These are phyloP conservation scores for Rhodotorula glutinis DNA, from an alignment of 1,284 basidiomycete species.

Conservation along the genomic window DNA sequence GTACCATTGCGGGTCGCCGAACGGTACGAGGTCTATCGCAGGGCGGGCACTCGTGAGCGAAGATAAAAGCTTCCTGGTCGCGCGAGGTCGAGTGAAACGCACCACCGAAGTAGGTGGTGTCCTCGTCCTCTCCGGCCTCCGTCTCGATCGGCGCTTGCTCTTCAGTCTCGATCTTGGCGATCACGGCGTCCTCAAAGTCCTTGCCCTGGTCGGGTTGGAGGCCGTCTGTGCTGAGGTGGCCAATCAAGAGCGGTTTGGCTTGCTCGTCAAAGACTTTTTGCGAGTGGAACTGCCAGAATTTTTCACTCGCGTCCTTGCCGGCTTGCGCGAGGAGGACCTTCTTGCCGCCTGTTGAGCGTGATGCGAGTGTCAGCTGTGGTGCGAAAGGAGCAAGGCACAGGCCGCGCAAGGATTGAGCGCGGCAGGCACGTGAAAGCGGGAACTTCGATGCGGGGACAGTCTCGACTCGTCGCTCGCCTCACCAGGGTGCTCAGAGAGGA, in stretches of 20 bases:
- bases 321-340: constrained; percentile 23
- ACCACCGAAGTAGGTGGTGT: constrained; percentile 38
- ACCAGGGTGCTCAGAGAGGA: constrained; percentile 39
- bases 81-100: neutral
- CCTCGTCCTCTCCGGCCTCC: constrained; percentile 21
- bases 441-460: neutral
- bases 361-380: neutral
- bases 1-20: constrained; percentile 45
- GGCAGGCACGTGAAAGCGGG: neutral
- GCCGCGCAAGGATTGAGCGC: neutral
- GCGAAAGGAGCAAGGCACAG: neutral
- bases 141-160: neutral
- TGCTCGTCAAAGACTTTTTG: constrained; percentile 26
- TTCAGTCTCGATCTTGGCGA: neutral
- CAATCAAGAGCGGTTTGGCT: constrained; percentile 26
- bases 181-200: constrained; percentile 7
- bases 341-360: constrained; percentile 16
- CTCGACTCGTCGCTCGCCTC: neutral
- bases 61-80: too few relatives aligned
- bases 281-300: constrained; percentile 35
- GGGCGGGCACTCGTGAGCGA: neutral
- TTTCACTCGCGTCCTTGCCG: constrained; percentile 26
- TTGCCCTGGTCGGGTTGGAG: neutral
- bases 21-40: constrained; percentile 15
- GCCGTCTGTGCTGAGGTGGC: constrained; percentile 4